phyloP scores from a whole-genome alignment of 192 early-diverging fungal species.

The Coemansia sp. region DNA sequence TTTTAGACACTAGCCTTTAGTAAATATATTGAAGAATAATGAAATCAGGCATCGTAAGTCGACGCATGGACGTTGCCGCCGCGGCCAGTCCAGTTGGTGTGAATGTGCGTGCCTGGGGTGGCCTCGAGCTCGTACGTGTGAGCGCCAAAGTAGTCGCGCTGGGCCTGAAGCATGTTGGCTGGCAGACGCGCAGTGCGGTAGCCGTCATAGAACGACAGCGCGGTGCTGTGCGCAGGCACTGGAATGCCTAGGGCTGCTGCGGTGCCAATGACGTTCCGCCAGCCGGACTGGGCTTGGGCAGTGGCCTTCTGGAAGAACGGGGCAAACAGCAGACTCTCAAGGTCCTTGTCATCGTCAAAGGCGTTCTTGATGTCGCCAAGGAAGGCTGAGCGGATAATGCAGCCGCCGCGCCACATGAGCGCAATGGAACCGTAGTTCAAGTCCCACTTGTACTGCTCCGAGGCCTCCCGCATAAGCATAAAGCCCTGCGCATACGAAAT shows the following conservation, averaged over 20 bases:
- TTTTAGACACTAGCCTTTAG: background rate
- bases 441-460: slow-evolving; percentile 89
- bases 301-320: slow-evolving; percentile 96
- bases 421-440: slow-evolving; percentile 97
- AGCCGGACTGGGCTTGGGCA: slow-evolving; percentile 77
- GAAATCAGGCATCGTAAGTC: slow-evolving; percentile 65
- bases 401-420: slow-evolving; percentile 99
- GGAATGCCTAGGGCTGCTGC: slow-evolving; percentile 84
- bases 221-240: slow-evolving; percentile 84
- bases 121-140: slow-evolving; percentile 90
- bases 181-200: slow-evolving; percentile 87
- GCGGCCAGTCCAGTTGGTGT: slow-evolving; percentile 98
- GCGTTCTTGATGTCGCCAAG: slow-evolving; percentile 96
- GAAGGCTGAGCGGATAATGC: slow-evolving; percentile 97
- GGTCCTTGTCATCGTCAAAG: slow-evolving; percentile 80
- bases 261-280: slow-evolving; percentile 84
- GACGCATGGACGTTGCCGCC: slow-evolving; percentile 77
- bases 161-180: slow-evolving; percentile 96
- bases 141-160: slow-evolving; percentile 99
- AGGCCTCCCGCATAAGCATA: slow-evolving; percentile 97
- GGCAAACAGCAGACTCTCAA: slow-evolving; percentile 92
- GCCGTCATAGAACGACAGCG: slow-evolving; percentile 96
- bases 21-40: slow-evolving; percentile 1
- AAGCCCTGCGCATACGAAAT: slow-evolving; percentile 99
- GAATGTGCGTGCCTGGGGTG: slow-evolving; percentile 72